phyloP scores from a whole-genome alignment of 805 yeast genomes.

The Debaryomyces castellii region DNA sequence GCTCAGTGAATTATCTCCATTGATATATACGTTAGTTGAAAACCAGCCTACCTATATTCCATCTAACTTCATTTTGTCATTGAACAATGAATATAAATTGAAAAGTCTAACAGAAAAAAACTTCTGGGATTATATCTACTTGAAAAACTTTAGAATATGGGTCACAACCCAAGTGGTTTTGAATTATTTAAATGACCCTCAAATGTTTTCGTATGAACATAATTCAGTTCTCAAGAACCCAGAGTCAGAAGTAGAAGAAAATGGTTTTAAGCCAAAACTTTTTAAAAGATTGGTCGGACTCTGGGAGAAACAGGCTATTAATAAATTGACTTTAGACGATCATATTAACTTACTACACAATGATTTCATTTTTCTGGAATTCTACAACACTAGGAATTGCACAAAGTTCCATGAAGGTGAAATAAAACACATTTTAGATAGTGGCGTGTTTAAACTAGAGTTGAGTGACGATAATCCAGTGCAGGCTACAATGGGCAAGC shows the following conservation, averaged over 20 bases:
- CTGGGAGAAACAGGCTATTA: conserved; percentile 17
- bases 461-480: background rate
- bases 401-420: conserved; percentile 31
- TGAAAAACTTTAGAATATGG: conserved; percentile 62
- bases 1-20: conserved; percentile 50
- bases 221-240: conserved; percentile 3
- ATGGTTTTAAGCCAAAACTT: background rate
- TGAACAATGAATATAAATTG: conserved; percentile 28
- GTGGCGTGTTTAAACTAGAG: background rate
- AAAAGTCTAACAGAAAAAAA: conserved; percentile 30
- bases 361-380: conserved; percentile 25
- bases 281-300: conserved; percentile 13
- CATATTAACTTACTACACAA: conserved; percentile 24
- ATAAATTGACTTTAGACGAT: conserved; percentile 20
- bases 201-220: conserved; percentile 14
- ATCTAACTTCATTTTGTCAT: conserved; percentile 19
- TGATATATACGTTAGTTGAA: conserved; percentile 53
- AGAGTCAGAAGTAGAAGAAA: background rate
- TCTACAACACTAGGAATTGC: conserved; percentile 16
- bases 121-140: conserved; percentile 44
- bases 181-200: conserved; percentile 23
- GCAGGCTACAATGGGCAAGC: conserved; percentile 12
- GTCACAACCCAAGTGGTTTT: conserved; percentile 25
- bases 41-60: conserved; percentile 43
- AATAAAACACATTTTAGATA: conserved; percentile 14